Conservation (phyloP, 108 stramenopile genomes). For the Conticribra guillardii region DNA sequence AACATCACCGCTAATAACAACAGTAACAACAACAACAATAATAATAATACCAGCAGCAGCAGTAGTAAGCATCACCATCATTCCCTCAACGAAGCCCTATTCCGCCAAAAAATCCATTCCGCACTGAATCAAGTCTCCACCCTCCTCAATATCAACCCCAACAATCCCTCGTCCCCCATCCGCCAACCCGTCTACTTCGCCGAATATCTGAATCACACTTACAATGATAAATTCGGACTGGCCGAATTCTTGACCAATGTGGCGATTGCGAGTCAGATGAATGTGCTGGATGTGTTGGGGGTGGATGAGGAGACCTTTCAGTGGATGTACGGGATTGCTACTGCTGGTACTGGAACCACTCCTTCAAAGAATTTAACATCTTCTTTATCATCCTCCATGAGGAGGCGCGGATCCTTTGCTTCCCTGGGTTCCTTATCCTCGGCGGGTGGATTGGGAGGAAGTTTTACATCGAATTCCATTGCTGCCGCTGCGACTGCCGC, state of each 20-base stretch:
- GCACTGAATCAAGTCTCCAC: neutral
- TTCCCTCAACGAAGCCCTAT: neutral
- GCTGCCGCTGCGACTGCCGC: no score
- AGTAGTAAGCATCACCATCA: neutral
- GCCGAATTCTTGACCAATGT: conserved; percentile 66
- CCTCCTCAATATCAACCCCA: neutral
- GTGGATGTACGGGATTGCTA: conserved; percentile 25
- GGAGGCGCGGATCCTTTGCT: neutral
- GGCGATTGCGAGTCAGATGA: conserved; percentile 55
- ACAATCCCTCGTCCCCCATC: neutral
- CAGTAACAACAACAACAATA: no score
- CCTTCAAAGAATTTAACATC: neutral
- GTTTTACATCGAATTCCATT: no score
- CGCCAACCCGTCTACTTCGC: conserved; percentile 10
- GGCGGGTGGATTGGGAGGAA: no score
- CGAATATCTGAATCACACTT: conserved; percentile 47
- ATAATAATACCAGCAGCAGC: no score
- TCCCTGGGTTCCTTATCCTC: no score
- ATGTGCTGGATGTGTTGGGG: conserved; percentile 59
- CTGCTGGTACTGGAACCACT: conserved; percentile 7
- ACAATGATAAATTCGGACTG: conserved; percentile 68
- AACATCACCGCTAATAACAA: no score
- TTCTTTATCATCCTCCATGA: neutral
- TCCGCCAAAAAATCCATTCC: neutral
- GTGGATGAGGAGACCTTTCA: conserved; percentile 47